These are phyloP conservation scores for Suaeda aralocaspica DNA, from an alignment of 148 eudicot genomes.

Conservation along the genomic window DNA sequence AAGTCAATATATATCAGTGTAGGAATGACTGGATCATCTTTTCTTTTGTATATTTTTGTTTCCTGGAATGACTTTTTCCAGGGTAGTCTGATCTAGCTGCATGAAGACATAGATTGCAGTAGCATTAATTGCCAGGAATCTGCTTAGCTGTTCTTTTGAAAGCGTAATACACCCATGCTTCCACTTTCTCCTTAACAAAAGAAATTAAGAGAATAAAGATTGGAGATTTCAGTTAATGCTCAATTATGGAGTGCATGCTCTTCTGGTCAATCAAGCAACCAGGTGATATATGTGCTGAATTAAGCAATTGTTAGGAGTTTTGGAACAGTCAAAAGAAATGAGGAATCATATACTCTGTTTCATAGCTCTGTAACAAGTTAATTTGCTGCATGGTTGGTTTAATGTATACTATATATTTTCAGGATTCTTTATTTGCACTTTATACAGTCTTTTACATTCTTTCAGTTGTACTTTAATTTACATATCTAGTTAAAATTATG, in stretches of 20 bases:
- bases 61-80: neutral
- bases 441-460: neutral
- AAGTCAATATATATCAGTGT: neutral
- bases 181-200: no score
- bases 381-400: constrained; percentile 1
- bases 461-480: neutral
- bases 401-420: neutral
- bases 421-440: neutral
- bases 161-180: no score
- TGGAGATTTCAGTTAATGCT: no score
- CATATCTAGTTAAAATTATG: no score
- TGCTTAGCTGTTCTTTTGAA: no score
- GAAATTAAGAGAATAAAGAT: no score
- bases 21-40: neutral
- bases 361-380: neutral
- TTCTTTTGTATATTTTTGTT: neutral
- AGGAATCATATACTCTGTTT: neutral
- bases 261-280: no score
- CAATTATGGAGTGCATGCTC: no score
- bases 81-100: neutral
- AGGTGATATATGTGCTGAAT: no score
- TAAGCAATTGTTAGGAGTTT: neutral
- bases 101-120: neutral
- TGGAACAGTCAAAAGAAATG: neutral
- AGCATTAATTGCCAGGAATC: neutral